These are phyloP conservation scores for Candida schatavii DNA, from an alignment of 805 yeast species.

Conservation along the genomic window DNA sequence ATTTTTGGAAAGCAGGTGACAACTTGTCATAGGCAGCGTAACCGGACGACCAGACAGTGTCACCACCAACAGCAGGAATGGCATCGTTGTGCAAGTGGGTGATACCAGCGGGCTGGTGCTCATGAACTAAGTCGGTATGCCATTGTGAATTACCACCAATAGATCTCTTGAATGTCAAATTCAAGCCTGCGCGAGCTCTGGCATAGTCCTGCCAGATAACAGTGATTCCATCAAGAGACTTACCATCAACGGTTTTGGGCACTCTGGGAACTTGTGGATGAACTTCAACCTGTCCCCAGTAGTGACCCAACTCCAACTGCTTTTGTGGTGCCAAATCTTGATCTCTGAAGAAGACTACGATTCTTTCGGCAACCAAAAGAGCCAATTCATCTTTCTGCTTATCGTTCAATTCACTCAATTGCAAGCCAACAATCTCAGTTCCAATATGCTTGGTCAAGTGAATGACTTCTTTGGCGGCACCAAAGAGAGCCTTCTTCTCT, in stretches of 20 bases:
- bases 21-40: conserved; percentile 57
- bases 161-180: conserved; percentile 26
- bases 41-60: conserved; percentile 55
- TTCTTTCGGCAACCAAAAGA: conserved; percentile 26
- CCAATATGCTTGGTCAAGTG: conserved; percentile 25
- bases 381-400: conserved; percentile 30
- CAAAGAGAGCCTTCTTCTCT: conserved; percentile 28
- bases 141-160: conserved; percentile 26
- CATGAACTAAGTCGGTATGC: conserved; percentile 39
- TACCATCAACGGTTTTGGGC: conserved; percentile 15
- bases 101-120: conserved; percentile 35
- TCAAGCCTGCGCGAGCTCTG: conserved; percentile 24
- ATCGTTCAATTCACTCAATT: conserved; percentile 23
- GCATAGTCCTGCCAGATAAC: conserved; percentile 42
- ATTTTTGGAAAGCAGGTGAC: conserved; percentile 48
- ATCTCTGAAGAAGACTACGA: conserved; percentile 29
- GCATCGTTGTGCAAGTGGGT: conserved; percentile 38
- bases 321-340: conserved; percentile 32
- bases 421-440: conserved; percentile 30
- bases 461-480: conserved; percentile 27
- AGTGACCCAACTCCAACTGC: conserved; percentile 26
- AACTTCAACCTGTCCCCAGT: conserved; percentile 28
- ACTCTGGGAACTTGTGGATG: conserved; percentile 28
- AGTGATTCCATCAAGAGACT: conserved; percentile 29
- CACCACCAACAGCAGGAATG: conserved; percentile 52